phyloP scores from a whole-genome alignment of 371 early-diverging fungal genomes.

The Phascolomyces articulosus region DNA sequence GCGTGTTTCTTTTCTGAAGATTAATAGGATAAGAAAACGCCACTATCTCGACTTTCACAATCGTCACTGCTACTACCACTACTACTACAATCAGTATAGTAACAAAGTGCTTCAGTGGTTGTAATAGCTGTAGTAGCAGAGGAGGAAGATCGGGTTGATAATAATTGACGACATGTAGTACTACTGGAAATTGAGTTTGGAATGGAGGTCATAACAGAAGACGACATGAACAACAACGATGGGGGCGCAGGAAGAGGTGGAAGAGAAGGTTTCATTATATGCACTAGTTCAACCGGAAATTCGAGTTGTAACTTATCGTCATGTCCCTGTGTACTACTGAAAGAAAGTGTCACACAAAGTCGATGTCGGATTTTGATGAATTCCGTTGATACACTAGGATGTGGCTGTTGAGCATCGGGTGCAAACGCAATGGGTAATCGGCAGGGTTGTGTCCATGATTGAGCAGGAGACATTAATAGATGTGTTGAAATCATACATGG shows the following conservation, averaged over 20 bases:
- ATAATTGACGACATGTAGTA: too few species aligned
- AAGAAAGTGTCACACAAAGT: constrained; percentile 1
- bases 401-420: neutral
- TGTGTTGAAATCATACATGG: neutral
- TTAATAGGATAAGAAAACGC: neutral
- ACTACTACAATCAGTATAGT: neutral
- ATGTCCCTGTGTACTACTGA: neutral
- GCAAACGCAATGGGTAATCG: neutral
- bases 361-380: constrained; percentile 2
- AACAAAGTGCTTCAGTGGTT: neutral
- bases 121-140: too few species aligned
- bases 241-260: too few species aligned
- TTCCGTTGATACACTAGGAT: neutral
- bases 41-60: neutral
- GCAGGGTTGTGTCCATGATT: neutral
- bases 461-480: neutral
- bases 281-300: neutral
- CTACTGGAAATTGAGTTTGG: too few species aligned
- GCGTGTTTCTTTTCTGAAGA: too few species aligned
- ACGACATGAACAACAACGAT: neutral
- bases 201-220: neutral
- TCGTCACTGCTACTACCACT: constrained; percentile 1
- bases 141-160: too few species aligned
- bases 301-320: constrained; percentile 1
- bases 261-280: neutral